Conservation (phyloP, 164 flowering plant species). For the Kalanchoe fedtschenkoi region DNA sequence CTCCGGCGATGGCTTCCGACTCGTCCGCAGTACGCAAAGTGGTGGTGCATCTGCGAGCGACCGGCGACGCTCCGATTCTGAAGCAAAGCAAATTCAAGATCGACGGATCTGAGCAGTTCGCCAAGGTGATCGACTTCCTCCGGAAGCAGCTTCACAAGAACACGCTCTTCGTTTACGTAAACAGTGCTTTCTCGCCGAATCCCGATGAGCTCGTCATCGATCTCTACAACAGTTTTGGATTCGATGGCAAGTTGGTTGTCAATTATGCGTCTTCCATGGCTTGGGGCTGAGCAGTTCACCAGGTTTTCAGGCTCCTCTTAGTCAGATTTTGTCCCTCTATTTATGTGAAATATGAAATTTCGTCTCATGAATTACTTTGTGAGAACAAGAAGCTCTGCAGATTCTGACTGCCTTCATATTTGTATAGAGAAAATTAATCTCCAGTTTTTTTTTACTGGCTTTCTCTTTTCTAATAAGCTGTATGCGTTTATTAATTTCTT, state of each 20-base stretch:
- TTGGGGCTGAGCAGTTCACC: constrained; percentile 67
- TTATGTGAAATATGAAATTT: no score
- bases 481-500: no score
- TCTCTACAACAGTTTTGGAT: constrained; percentile 76
- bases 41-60: constrained; percentile 78
- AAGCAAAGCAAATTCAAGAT: constrained; percentile 97
- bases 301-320: no score
- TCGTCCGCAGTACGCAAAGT: constrained; percentile 54
- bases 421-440: no score
- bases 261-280: constrained; percentile 95
- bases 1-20: constrained; percentile 31
- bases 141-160: constrained; percentile 84
- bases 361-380: no score
- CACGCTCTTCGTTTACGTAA: constrained; percentile 87
- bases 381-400: no score
- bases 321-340: no score
- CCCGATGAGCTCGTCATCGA: constrained; percentile 85
- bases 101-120: constrained; percentile 73
- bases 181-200: constrained; percentile 93
- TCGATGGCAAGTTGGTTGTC: constrained; percentile 84
- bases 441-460: no score
- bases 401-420: no score
- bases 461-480: no score
- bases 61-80: constrained; percentile 95
- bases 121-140: constrained; percentile 82